phyloP scores from a whole-genome alignment of 164 flowering plant genomes.

The Cinnamomum micranthum region DNA sequence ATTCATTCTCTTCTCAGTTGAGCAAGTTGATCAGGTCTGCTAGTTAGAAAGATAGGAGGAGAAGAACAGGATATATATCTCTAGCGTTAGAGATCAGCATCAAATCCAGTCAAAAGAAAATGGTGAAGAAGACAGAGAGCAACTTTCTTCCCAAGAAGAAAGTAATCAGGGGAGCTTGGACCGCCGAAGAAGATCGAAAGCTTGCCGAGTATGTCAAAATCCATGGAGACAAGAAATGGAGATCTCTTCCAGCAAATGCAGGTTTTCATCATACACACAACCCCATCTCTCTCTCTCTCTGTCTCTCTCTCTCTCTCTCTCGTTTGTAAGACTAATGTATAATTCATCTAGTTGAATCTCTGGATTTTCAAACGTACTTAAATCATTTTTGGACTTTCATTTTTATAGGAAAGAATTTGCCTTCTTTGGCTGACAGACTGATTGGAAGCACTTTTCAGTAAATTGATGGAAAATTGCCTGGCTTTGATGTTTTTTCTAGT shows the following conservation, averaged over 20 bases:
- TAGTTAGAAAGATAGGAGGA: no score
- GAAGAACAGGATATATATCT: no score
- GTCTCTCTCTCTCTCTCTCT: background rate
- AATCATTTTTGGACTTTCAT: background rate
- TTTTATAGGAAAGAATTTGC: background rate
- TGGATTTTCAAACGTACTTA: no score
- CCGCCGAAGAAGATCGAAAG: constrained; percentile 16
- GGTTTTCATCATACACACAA: constrained; percentile 1
- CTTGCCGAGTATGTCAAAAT: constrained; percentile 11
- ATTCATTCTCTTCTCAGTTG: no score
- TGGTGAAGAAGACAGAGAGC: constrained; percentile 14
- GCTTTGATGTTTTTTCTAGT: background rate
- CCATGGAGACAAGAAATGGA: constrained; percentile 20
- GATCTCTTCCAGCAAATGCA: constrained; percentile 14
- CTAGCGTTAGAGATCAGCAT: no score
- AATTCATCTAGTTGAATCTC: background rate
- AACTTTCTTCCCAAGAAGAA: background rate
- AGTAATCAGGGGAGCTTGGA: constrained; percentile 17
- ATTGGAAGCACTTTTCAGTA: background rate
- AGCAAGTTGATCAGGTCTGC: no score
- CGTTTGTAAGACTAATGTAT: background rate
- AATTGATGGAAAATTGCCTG: background rate
- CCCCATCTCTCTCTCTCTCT: constrained; percentile 2
- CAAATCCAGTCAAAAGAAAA: background rate
- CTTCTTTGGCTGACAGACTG: background rate